Percentiles rank a stretch among this genome's conserved stretches.
These are phyloP conservation scores for Solidago caesia DNA, from an alignment of 129 eudicot species.

Conservation along the genomic window DNA sequence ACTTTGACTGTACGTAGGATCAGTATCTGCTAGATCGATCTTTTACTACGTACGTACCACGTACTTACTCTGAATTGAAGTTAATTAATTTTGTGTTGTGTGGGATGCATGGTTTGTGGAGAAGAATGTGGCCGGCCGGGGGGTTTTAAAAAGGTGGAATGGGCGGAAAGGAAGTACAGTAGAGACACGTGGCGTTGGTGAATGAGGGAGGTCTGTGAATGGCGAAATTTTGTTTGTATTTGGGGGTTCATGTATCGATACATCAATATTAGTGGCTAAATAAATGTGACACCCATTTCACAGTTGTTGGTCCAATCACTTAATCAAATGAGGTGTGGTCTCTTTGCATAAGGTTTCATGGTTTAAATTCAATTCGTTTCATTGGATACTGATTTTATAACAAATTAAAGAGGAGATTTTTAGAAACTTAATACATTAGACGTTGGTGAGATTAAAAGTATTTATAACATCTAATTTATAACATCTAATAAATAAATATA, in stretches of 20 bases:
- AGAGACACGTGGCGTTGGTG: conserved; percentile 26
- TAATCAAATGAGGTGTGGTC: conserved; percentile 9
- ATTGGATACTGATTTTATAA: background rate
- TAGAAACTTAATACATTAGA: too few species aligned
- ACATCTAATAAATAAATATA: too few species aligned
- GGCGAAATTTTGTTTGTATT: conserved; percentile 19
- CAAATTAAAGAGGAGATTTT: too few species aligned
- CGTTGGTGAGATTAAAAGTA: too few species aligned
- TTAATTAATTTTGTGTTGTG: background rate
- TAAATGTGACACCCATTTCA: conserved; percentile 22
- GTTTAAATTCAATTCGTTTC: conserved; percentile 11
- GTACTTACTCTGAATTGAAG: background rate
- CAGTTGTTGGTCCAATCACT: conserved; percentile 40
- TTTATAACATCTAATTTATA: too few species aligned
- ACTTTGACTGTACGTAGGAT: too few species aligned
- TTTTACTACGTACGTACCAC: too few species aligned
- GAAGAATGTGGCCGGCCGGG: background rate
- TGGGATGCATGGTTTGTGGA: conserved; percentile 3
- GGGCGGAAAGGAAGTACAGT: conserved; percentile 20
- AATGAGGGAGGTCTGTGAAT: conserved; percentile 34
- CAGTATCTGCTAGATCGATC: too few species aligned
- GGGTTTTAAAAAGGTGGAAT: conserved; percentile 21
- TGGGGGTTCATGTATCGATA: conserved; percentile 29
- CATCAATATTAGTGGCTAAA: conserved; percentile 10
- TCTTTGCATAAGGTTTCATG: conserved; percentile 1